Evolutionary conservation across 2,329 filamentous ascomycete genomes (phyloP).

Genomic region (Coniochaeta sp.): DNA sequence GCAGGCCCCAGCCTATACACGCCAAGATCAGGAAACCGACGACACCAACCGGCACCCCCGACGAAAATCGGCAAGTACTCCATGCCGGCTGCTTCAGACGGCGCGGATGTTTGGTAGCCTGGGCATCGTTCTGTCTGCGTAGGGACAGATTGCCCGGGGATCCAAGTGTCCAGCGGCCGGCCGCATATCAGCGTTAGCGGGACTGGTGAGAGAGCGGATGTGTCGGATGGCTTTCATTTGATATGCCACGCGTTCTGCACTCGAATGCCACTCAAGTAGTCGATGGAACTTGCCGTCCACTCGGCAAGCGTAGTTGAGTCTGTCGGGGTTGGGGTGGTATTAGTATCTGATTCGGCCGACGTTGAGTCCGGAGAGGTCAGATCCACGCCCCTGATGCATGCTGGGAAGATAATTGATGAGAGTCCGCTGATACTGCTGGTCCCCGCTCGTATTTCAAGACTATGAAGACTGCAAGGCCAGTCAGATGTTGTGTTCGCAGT

Average conservation of each 20-base stretch:
- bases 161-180: not conserved
- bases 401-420: not conserved
- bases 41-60: not conserved
- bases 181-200: not conserved
- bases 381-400: conserved; percentile 1
- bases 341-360: not conserved
- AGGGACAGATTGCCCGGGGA: not conserved
- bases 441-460: not conserved
- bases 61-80: not conserved
- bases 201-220: not conserved
- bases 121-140: not conserved
- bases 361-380: not conserved
- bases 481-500: not conserved
- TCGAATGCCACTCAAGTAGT: not conserved
- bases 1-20: not conserved
- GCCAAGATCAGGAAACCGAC: not conserved
- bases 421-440: not conserved
- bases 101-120: conserved; percentile 1
- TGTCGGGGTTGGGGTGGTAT: not conserved
- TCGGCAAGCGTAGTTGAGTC: not conserved
- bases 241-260: conserved; percentile 2
- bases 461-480: not conserved
- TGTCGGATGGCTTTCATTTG: not conserved
- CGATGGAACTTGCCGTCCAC: not conserved
- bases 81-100: not conserved